Conservation (phyloP, 2,329 filamentous ascomycete genomes). For the Sporothrix sp. region DNA sequence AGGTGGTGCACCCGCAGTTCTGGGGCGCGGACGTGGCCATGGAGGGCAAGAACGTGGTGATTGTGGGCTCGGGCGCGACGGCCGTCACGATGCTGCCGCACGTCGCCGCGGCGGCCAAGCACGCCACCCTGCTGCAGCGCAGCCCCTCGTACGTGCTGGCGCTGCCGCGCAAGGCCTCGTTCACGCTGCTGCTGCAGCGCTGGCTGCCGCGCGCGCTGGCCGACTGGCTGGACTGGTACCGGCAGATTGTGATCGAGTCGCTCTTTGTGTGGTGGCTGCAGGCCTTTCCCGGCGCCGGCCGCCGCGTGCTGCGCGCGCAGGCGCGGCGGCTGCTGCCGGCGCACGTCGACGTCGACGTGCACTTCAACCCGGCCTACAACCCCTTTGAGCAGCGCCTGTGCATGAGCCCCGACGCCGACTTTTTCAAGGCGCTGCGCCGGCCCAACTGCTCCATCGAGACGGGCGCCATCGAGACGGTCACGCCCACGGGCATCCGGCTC, state of each 20-base stretch:
- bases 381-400: constrained; percentile 71
- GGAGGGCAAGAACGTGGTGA: constrained; percentile 54
- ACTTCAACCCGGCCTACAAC: constrained; percentile 56
- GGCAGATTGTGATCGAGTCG: constrained; percentile 36
- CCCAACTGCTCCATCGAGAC: constrained; percentile 35
- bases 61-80: constrained; percentile 72
- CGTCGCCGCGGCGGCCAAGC: constrained; percentile 52
- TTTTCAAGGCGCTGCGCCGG: constrained; percentile 33
- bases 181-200: constrained; percentile 30
- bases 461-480: constrained; percentile 36
- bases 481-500: constrained; percentile 34
- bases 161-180: constrained; percentile 32
- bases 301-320: constrained; percentile 34
- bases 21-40: constrained; percentile 49
- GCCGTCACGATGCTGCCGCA: constrained; percentile 67
- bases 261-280: constrained; percentile 42
- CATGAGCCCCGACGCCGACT: constrained; percentile 49
- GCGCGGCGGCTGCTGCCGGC: constrained; percentile 44
- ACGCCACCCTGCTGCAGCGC: constrained; percentile 72
- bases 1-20: constrained; percentile 56
- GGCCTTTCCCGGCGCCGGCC: constrained; percentile 41
- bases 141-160: constrained; percentile 61
- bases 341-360: constrained; percentile 44
- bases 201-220: constrained; percentile 40
- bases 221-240: constrained; percentile 38